These are phyloP conservation scores for Tulasnella sp. DNA, from an alignment of 768 basidiomycete species.

Conservation along the genomic window DNA sequence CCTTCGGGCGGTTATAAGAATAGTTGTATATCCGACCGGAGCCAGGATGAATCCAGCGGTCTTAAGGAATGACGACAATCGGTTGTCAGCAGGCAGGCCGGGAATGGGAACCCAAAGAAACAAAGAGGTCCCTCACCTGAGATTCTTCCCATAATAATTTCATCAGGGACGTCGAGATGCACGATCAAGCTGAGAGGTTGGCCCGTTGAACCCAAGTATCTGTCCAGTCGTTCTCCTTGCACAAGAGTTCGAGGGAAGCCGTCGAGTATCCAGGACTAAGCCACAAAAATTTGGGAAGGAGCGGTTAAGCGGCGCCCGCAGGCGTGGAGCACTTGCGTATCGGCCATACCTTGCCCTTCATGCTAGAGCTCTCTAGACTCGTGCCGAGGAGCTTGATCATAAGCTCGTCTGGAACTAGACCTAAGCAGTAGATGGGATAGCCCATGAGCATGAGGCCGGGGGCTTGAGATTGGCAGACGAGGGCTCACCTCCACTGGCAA, in stretches of 20 bases:
- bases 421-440: conserved; percentile 6
- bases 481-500: conserved; percentile 55
- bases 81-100: background rate
- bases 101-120: background rate
- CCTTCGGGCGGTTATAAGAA: conserved; percentile 76
- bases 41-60: conserved; percentile 81
- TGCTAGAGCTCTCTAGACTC: conserved; percentile 50
- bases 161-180: conserved; percentile 82
- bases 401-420: conserved; percentile 67
- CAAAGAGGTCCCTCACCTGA: conserved; percentile 34
- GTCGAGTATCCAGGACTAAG: conserved; percentile 83
- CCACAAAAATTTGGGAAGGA: background rate
- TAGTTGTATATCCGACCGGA: conserved; percentile 88
- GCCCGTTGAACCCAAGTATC: conserved; percentile 51
- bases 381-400: conserved; percentile 67
- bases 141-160: conserved; percentile 76
- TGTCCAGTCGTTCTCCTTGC: conserved; percentile 75
- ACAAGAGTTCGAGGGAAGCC: conserved; percentile 84
- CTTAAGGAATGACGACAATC: conserved; percentile 28
- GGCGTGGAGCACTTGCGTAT: background rate
- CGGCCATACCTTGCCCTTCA: conserved; percentile 48
- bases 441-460: background rate
- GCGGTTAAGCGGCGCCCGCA: background rate
- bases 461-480: background rate
- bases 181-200: conserved; percentile 71